phyloP scores from a whole-genome alignment of 306 rosid species.

The Cicer cuneatum region DNA sequence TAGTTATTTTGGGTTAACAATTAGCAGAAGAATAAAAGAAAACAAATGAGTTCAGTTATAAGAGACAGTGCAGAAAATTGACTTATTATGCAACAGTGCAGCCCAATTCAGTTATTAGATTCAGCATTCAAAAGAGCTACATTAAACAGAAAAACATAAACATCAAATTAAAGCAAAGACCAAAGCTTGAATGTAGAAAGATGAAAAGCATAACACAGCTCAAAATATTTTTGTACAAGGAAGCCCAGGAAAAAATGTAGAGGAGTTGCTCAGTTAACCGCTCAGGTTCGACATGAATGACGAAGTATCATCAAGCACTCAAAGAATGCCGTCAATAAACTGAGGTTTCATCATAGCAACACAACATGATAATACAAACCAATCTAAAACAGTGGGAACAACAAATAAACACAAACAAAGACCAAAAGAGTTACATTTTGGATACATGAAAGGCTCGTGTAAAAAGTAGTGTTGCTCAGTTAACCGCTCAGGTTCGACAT shows the following conservation, averaged over 20 bases:
- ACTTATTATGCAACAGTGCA: neutral
- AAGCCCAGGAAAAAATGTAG: neutral
- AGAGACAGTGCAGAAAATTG: neutral
- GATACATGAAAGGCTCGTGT: no score
- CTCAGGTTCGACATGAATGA: slow-evolving; percentile 53
- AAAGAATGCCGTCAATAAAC: slow-evolving; percentile 43
- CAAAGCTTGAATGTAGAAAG: neutral
- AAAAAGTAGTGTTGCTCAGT: slow-evolving; percentile 41
- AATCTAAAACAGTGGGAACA: neutral
- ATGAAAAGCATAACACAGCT: neutral
- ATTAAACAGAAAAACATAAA: neutral
- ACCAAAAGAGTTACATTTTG: no score
- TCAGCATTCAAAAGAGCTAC: neutral
- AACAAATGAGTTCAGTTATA: neutral
- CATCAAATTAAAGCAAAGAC: neutral
- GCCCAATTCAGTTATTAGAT: neutral
- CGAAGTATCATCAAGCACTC: slow-evolving; percentile 48
- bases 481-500: slow-evolving; percentile 59
- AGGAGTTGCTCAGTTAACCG: slow-evolving; percentile 57
- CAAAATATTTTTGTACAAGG: neutral
- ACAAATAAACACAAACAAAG: no score
- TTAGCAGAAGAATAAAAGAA: no score
- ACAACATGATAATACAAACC: slow-evolving; percentile 12
- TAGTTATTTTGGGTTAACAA: neutral
- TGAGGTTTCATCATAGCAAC: slow-evolving; percentile 42